Base-by-base conservation (phyloP, 2,329 filamentous ascomycete genomes). In the Fusarium caatingaense region DNA sequence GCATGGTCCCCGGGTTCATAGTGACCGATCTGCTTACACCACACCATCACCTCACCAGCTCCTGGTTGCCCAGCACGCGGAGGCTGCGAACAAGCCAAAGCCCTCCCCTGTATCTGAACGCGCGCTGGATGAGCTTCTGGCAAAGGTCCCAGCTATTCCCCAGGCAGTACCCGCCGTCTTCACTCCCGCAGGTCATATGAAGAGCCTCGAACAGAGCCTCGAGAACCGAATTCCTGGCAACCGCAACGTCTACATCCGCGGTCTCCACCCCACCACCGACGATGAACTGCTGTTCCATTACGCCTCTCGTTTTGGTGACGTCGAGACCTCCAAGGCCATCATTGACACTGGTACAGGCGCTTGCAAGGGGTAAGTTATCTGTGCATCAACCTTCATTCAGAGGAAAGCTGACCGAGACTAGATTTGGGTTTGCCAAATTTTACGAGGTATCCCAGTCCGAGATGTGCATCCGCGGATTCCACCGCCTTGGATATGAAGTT, bases 401-500 rank as follows among this genome's bases (percentile, higher is more conserved):
- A 21, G 34, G 2, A 25, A 21, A 47, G 41, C 71, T 76, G 25
- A 76, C 28, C 42, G 27, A 23, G 25, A 46, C 18, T 74, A 98
- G 96, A 16, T 99, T 98, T 78, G 96, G 96, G 8, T 99, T 99
- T 78, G 95, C 97, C 80, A 97, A 98, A 81, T 99, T 97, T 80
- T 92, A 88, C 79, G 92, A 93, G 74, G 92, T 92, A 68, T 90
- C 91, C 58, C 91, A 98, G 72, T 97, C 96, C 15, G 94, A 98
- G 83, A 92, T 94, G 77, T 98, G 96, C 80, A 99, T 99, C 77
- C 93, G 94, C 56, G 96, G 93, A 46, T 98, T 99, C 79, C 95
- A 96, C 78, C 92, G 92, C 76, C 89, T 97, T 72, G 95, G 95
- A 56, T 99, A 98, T 78, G 96, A 99, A 84, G 95, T 97, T 75